A percentile compares a stretch with the other conserved stretches of the same genome.
These are phyloP conservation scores for Kodamaea anthophila DNA, from an alignment of 1,139 yeast species.

Conservation along the genomic window DNA sequence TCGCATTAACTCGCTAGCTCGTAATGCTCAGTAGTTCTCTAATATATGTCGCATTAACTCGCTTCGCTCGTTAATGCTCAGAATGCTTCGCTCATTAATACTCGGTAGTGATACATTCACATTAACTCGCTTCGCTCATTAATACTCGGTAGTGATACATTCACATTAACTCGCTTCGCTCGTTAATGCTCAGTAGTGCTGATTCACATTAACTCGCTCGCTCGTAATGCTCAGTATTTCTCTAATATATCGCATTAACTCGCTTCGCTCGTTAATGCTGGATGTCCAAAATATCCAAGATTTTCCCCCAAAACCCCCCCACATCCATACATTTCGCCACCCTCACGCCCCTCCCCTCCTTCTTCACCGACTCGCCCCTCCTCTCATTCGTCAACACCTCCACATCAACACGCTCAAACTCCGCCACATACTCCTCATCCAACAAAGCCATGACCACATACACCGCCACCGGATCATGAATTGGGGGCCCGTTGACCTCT, in stretches of 20 bases:
- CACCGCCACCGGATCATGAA: slow-evolving; percentile 78
- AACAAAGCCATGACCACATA: slow-evolving; percentile 49
- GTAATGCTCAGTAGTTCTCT: no score
- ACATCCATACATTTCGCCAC: slow-evolving; percentile 40
- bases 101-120: no score
- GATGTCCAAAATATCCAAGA: slow-evolving; percentile 5
- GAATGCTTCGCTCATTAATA: no score
- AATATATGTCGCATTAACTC: no score
- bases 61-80: no score
- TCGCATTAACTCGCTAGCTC: no score
- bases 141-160: no score
- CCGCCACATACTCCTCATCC: slow-evolving; percentile 20
- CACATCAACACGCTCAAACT: slow-evolving; percentile 19
- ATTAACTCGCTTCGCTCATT: no score
- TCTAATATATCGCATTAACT: no score
- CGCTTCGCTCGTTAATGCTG: not conserved
- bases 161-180: no score
- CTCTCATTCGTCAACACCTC: slow-evolving; percentile 25
- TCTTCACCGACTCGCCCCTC: slow-evolving; percentile 29
- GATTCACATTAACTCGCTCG: not conserved
- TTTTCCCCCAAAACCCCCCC: slow-evolving; percentile 44
- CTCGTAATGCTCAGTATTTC: no score
- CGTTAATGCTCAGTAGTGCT: no score
- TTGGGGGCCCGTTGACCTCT: slow-evolving; percentile 59
- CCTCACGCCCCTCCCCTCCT: slow-evolving; percentile 33